Base-by-base conservation (phyloP, 31 red algal species). In the Odonthalia washingtoniensis region DNA sequence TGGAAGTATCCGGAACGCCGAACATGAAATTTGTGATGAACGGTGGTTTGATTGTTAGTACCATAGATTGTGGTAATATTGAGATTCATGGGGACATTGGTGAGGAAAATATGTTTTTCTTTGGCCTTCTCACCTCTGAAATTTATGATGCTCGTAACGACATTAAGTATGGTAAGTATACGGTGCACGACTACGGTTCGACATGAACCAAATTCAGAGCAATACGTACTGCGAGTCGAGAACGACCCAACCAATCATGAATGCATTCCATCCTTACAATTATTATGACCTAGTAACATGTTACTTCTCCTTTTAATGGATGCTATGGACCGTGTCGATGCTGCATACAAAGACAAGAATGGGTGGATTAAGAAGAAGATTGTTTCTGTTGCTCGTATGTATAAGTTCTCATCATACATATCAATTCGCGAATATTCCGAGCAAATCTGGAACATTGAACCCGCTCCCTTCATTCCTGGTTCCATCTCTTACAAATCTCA, bases 21-120 rank as follows among this genome's bases (percentile, higher is more conserved):
- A 99, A 99, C 73, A 99, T 99, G 98, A 99, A 99, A 83, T 97
- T 99, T 77, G 95, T 97, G 3, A 99, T 99, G 98, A 99, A 99
- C 52, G 98, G 95, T 41, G 98, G 93, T 40, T 69, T 99, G 41
- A 99, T 96, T 80, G 67, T 99, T 65, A 95, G 98, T 66, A 99
- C 98, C 0, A 93, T 97, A 93, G 98, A 99, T 74, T 95, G 98
- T 42, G 98, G 95, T 17, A 99, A 99, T 78, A 99, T 99, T 52
- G 98, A 99, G 88, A 99, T 99, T 60, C 95, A 93, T 17, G 98
- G 97, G 67, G 90, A 99, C 46, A 75, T 91, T 82, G 94, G 98
- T 32, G 90, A 94, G 32, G 94, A 99, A 38, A 95, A 99, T 78
- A 97, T 99, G 82, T 99, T 99, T 72, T 69, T 93, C 35, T 99